A percentile compares a stretch with the other conserved stretches of the same genome.
phyloP scores from a whole-genome alignment of 768 basidiomycete species.

The Phlebiopsis gigantea region DNA sequence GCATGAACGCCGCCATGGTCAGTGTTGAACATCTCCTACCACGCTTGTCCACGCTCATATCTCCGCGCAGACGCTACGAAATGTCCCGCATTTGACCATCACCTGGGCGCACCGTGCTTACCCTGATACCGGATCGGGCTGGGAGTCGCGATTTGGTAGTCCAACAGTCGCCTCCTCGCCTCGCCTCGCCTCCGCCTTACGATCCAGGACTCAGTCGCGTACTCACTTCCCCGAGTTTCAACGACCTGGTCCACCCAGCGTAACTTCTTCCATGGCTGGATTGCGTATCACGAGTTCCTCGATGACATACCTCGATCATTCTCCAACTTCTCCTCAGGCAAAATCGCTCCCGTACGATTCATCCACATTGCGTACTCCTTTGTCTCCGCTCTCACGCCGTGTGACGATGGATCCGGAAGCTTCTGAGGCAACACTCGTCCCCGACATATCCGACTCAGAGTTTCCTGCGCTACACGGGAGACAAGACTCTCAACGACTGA shows the following conservation, averaged over 20 bases:
- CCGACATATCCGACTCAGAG: constrained; percentile 14
- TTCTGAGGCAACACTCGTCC: constrained; percentile 12
- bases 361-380: not conserved
- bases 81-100: constrained; percentile 65
- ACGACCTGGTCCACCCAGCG: not conserved
- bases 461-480: constrained; percentile 13
- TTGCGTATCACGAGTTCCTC: not conserved
- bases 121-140: constrained; percentile 7
- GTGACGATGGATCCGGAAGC: not conserved
- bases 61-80: constrained; percentile 52
- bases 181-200: constrained; percentile 3
- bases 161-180: constrained; percentile 2
- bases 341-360: not conserved
- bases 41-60: not conserved
- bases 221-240: not conserved
- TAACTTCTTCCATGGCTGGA: not conserved
- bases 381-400: not conserved
- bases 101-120: constrained; percentile 73
- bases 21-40: constrained; percentile 12
- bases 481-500: not conserved
- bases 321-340: not conserved
- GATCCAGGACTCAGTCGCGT: not conserved
- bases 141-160: constrained; percentile 6
- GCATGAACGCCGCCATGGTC: constrained; percentile 68
- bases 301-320: not conserved